These are phyloP conservation scores for Herpetospermum pedunculosum DNA, from an alignment of 306 rosid genomes.

Conservation along the genomic window DNA sequence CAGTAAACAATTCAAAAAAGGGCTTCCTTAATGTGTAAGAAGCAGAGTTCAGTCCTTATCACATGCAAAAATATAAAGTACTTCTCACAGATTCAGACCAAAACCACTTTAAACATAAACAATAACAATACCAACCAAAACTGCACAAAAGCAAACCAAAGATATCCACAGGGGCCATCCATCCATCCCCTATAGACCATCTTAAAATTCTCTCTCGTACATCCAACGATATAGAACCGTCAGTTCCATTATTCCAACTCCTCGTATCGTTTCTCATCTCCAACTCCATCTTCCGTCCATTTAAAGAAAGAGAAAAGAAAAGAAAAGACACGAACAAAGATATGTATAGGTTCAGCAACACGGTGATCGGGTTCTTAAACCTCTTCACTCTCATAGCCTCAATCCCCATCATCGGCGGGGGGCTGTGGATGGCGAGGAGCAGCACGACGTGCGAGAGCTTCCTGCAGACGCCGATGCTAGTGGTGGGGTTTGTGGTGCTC, in stretches of 20 bases:
- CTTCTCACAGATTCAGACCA: neutral
- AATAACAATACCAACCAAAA: neutral
- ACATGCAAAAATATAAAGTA: constrained; percentile 1
- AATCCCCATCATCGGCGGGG: constrained; percentile 85
- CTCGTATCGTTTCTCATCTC: no score
- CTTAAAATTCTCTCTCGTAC: neutral
- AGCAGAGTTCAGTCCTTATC: neutral
- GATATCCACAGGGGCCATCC: neutral
- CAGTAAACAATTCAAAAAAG: neutral
- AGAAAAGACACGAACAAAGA: neutral
- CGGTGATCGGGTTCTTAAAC: constrained; percentile 90
- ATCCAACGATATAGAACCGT: neutral
- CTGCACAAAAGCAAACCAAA: constrained; percentile 10
- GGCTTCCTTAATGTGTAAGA: constrained; percentile 46
- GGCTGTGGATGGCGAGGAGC: constrained; percentile 85
- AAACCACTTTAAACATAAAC: neutral
- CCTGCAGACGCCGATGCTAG: constrained; percentile 78
- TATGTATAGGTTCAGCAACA: constrained; percentile 72
- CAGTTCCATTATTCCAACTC: no score
- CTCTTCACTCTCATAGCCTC: constrained; percentile 78
- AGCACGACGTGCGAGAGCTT: constrained; percentile 70
- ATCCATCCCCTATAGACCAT: neutral
- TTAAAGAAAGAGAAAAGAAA: neutral
- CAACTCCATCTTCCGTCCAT: neutral
- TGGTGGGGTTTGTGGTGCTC: constrained; percentile 66